Conservation (phyloP, 2,329 filamentous ascomycete species). For the Sclerotinia nivalis region DNA sequence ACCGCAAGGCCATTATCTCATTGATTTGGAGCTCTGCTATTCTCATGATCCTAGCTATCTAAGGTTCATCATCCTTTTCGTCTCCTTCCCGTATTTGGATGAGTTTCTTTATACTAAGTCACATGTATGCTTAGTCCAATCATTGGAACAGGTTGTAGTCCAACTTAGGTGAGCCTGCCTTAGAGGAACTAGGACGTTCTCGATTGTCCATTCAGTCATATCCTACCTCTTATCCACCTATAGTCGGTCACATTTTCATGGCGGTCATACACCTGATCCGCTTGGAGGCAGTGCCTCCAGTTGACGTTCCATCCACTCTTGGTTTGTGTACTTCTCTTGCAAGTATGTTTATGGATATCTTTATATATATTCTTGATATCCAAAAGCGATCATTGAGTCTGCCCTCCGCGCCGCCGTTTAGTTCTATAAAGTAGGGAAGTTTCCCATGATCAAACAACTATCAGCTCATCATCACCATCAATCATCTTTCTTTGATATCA, state of each 20-base stretch:
- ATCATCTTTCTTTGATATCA: background rate
- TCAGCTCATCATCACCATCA: conserved; percentile 18
- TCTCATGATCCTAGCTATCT: conserved; percentile 18
- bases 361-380: conserved; percentile 28
- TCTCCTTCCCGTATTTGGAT: conserved; percentile 5
- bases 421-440: conserved; percentile 23
- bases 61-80: conserved; percentile 14
- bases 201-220: conserved; percentile 22
- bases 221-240: conserved; percentile 24
- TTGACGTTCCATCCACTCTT: conserved; percentile 21
- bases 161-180: conserved; percentile 32
- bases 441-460: background rate
- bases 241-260: conserved; percentile 33
- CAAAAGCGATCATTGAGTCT: background rate
- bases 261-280: conserved; percentile 31
- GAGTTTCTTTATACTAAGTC: conserved; percentile 25
- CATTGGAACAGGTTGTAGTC: conserved; percentile 20
- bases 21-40: conserved; percentile 17
- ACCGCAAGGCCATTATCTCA: conserved; percentile 8
- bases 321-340: background rate
- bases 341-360: conserved; percentile 15
- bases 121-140: conserved; percentile 31
- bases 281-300: conserved; percentile 37
- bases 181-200: conserved; percentile 8
- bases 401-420: conserved; percentile 8